Conservation (phyloP, 2,329 filamentous ascomycete genomes). For the Penicillium corylophilum region DNA sequence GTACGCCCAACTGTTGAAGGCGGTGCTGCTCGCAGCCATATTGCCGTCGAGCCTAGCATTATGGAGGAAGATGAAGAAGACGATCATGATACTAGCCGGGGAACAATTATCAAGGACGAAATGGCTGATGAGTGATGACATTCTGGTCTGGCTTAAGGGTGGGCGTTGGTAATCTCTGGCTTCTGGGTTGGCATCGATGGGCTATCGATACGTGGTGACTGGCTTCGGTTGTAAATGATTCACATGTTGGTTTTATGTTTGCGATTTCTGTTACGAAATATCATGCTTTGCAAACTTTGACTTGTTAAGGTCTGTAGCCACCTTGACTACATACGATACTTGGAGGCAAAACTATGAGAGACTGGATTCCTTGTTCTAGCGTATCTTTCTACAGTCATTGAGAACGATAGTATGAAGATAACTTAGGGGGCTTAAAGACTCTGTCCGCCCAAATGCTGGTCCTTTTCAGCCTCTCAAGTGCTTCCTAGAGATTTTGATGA, state of each 20-base stretch:
- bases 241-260: neutral
- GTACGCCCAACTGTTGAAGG: constrained; percentile 29
- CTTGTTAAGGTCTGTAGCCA: no score
- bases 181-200: neutral
- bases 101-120: constrained; percentile 35
- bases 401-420: no score
- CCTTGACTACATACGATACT: no score
- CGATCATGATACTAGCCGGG: constrained; percentile 30
- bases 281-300: neutral
- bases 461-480: no score
- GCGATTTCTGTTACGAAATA: neutral
- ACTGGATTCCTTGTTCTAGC: no score
- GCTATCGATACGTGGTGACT: neutral
- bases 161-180: neutral
- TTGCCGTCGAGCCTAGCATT: constrained; percentile 38
- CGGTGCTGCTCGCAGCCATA: constrained; percentile 15
- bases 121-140: constrained; percentile 28
- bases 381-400: no score
- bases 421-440: no score
- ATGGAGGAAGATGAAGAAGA: constrained; percentile 42
- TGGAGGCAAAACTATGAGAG: no score
- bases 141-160: constrained; percentile 16
- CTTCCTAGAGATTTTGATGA: no score
- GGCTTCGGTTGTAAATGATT: neutral
- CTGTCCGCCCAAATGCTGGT: no score